Percentiles rank a stretch among this genome's conserved stretches.
Conservation (phyloP, 345 rosid species). For the Dimocarpus longan region DNA sequence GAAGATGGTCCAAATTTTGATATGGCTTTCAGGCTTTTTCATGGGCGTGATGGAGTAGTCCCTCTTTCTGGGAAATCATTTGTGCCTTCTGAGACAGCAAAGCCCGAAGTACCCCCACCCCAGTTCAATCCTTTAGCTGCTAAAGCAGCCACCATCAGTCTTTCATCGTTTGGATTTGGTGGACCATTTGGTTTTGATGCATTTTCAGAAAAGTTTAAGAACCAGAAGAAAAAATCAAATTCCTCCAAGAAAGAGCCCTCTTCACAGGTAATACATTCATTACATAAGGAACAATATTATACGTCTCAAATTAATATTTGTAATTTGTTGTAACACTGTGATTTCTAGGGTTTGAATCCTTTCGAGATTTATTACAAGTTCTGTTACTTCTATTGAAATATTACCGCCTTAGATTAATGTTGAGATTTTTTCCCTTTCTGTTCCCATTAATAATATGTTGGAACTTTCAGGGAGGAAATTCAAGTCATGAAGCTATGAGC, state of each 20-base stretch:
- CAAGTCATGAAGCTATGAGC: slow-evolving; percentile 73
- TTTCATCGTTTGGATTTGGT: slow-evolving; percentile 86
- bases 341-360: background rate
- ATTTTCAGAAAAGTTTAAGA: slow-evolving; percentile 66
- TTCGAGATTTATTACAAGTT: background rate
- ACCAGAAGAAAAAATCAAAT: slow-evolving; percentile 53
- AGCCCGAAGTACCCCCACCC: slow-evolving; percentile 39
- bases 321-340: background rate
- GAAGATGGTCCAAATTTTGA: slow-evolving; percentile 99
- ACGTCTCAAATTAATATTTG: background rate
- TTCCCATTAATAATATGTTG: slow-evolving; percentile 19
- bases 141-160: slow-evolving; percentile 91
- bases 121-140: slow-evolving; percentile 92
- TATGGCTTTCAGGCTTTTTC: slow-evolving; percentile 88
- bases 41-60: slow-evolving; percentile 92
- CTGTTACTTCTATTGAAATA: background rate
- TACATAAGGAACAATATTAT: background rate
- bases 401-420: background rate
- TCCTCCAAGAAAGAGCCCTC: slow-evolving; percentile 68
- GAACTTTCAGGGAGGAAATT: slow-evolving; percentile 60
- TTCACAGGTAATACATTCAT: slow-evolving; percentile 53
- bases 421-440: background rate
- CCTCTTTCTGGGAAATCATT: slow-evolving; percentile 69
- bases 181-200: slow-evolving; percentile 86
- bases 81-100: slow-evolving; percentile 36